phyloP scores from a whole-genome alignment of 768 basidiomycete species.

The Boletus sensibilis region DNA sequence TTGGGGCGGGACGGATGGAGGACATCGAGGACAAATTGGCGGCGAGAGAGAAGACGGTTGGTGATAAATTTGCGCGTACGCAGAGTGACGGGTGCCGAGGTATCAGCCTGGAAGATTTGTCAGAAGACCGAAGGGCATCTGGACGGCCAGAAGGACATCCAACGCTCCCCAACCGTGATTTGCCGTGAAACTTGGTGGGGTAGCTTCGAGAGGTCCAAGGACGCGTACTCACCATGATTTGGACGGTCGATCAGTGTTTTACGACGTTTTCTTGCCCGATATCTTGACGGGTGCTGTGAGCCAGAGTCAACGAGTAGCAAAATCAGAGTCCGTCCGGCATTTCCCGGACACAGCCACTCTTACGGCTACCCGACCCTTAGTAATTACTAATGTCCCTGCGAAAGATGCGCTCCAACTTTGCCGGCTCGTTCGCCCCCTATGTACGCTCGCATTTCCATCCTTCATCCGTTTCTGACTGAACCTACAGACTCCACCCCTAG shows the following conservation, averaged over 20 bases:
- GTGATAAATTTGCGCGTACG: conserved; percentile 99
- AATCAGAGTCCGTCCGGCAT: conserved; percentile 42
- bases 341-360: conserved; percentile 40
- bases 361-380: neutral
- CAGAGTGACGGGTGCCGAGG: conserved; percentile 85
- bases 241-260: conserved; percentile 15
- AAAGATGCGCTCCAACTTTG: conserved; percentile 7
- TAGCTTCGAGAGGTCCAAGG: conserved; percentile 7
- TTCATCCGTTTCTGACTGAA: conserved; percentile 1
- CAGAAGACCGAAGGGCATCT: conserved; percentile 24
- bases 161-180: conserved; percentile 10
- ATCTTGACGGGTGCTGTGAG: conserved; percentile 27
- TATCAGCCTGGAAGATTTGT: conserved; percentile 58
- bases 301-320: conserved; percentile 1
- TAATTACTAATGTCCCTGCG: neutral
- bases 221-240: conserved; percentile 38
- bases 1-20: conserved; percentile 95
- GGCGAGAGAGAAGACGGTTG: conserved; percentile 93
- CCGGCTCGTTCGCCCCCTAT: conserved; percentile 60
- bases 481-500: conserved; percentile 55
- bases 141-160: conserved; percentile 26
- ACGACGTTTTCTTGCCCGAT: conserved; percentile 26
- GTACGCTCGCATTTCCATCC: conserved; percentile 33
- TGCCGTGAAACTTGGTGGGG: conserved; percentile 4
- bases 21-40: conserved; percentile 93